phyloP scores from a whole-genome alignment of 192 early-diverging fungal genomes.

The Coemansia umbellata region DNA sequence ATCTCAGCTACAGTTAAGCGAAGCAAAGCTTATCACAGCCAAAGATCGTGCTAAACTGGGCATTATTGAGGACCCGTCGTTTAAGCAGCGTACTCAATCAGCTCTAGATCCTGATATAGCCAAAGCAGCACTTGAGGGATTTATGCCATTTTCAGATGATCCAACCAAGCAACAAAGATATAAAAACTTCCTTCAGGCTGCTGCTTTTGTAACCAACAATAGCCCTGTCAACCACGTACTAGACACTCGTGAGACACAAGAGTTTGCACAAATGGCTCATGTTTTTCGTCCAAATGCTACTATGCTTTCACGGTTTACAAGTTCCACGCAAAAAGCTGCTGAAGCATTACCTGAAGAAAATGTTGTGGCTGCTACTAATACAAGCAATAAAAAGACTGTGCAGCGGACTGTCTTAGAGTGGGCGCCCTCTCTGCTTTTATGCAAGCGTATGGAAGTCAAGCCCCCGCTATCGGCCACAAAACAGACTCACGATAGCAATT shows the following conservation, averaged over 20 bases:
- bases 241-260: background rate
- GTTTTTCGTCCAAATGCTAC: background rate
- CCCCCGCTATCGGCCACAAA: conserved; percentile 9
- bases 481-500: no score
- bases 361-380: background rate
- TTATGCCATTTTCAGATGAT: conserved; percentile 6
- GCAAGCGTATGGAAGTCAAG: conserved; percentile 28
- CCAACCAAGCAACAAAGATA: conserved; percentile 6
- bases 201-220: background rate
- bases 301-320: conserved; percentile 24
- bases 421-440: conserved; percentile 21
- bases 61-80: conserved; percentile 1
- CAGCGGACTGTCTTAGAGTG: conserved; percentile 15
- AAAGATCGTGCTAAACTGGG: conserved; percentile 6
- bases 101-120: background rate
- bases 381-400: background rate
- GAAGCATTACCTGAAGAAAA: background rate
- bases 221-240: background rate
- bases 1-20: background rate
- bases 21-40: conserved; percentile 5
- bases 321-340: background rate
- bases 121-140: conserved; percentile 8
- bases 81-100: background rate
- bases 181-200: background rate
- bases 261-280: conserved; percentile 13